A percentile compares a stretch with the other conserved stretches of the same genome.
Evolutionary conservation across 495 filamentous ascomycete genomes (phyloP).

Genomic region (Lindgomyces ingoldianus): DNA sequence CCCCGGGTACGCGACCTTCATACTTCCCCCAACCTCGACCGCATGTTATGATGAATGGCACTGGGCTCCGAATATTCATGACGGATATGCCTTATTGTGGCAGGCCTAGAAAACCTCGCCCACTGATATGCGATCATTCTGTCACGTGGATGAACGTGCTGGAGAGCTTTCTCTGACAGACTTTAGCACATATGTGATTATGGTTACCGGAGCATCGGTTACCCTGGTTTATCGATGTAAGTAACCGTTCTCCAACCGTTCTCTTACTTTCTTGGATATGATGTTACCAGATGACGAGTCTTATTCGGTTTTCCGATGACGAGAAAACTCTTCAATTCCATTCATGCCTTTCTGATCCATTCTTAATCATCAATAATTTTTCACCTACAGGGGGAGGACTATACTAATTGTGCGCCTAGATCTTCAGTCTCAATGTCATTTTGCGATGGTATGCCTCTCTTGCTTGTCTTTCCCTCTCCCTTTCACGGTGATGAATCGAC

Average conservation of each 20-base stretch:
- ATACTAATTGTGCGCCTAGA: no score
- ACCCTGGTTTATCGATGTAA: no score
- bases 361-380: background rate
- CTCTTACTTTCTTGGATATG: conserved; percentile 45
- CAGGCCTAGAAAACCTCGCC: conserved; percentile 99
- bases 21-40: conserved; percentile 3
- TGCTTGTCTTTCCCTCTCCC: background rate
- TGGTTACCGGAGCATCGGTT: background rate
- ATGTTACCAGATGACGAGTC: conserved; percentile 90
- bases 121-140: conserved; percentile 67
- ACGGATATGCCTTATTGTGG: conserved; percentile 92
- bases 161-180: background rate
- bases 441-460: conserved; percentile 9
- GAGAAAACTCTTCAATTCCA: conserved; percentile 71
- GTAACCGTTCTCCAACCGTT: conserved; percentile 3
- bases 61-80: conserved; percentile 96
- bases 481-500: conserved; percentile 61
- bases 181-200: background rate
- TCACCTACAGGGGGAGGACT: no score
- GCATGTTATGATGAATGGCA: conserved; percentile 89
- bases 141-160: background rate
- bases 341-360: conserved; percentile 73
- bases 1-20: background rate
- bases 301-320: conserved; percentile 77
- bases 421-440: no score